Conservation (phyloP, 306 rosid genomes). For the Quercus rubra region DNA sequence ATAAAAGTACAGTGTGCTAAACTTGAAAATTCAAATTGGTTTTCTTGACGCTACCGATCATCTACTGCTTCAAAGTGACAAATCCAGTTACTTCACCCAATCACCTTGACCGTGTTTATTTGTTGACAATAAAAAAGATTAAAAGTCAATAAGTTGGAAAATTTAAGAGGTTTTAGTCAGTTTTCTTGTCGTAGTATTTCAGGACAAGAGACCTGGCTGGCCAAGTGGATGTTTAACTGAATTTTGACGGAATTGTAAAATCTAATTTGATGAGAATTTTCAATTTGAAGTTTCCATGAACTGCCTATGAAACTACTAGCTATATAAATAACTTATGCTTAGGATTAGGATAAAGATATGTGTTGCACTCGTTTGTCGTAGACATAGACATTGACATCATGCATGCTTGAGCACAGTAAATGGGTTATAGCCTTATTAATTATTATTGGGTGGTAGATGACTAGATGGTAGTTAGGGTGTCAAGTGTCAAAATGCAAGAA, state of each 20-base stretch:
- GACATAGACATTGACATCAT: neutral
- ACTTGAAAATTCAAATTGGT: neutral
- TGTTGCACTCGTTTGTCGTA: neutral
- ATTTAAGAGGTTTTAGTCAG: neutral
- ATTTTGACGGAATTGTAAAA: neutral
- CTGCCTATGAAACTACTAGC: neutral
- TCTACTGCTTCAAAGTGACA: conserved; percentile 19
- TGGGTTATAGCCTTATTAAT: neutral
- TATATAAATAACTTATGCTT: neutral
- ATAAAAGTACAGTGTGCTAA: neutral
- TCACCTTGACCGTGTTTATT: conserved; percentile 26
- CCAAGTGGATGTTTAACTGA: neutral
- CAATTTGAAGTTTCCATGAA: conserved; percentile 5
- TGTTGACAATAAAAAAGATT: conserved; percentile 15
- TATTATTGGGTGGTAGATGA: neutral
- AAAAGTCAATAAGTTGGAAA: conserved; percentile 23
- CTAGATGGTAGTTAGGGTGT: conserved; percentile 11
- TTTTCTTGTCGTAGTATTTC: conserved; percentile 18
- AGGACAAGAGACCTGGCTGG: conserved; percentile 30
- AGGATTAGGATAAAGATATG: neutral
- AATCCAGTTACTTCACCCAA: conserved; percentile 26
- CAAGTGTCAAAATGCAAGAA: conserved; percentile 15
- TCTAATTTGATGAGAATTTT: neutral
- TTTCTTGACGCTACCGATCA: conserved; percentile 36
- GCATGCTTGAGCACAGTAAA: neutral